phyloP scores from a whole-genome alignment of 306 rosid genomes.

The Trifolium subterraneum region DNA sequence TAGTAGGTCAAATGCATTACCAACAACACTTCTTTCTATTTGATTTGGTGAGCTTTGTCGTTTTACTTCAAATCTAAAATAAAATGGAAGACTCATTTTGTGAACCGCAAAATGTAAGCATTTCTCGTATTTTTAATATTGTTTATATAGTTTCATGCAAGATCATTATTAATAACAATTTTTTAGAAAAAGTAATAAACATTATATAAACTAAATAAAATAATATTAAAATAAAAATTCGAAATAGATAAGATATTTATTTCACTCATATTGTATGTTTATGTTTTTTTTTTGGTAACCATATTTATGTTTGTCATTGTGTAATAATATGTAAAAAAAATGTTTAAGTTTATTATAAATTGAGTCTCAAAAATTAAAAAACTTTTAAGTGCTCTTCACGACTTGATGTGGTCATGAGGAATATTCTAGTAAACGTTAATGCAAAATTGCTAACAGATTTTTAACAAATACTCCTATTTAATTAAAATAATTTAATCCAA shows the following conservation, averaged over 20 bases:
- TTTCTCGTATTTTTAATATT: background rate
- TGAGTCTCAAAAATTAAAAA: background rate
- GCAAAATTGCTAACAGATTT: background rate
- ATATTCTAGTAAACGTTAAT: too few relatives aligned
- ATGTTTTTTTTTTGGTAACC: too few relatives aligned
- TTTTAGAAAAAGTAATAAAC: background rate
- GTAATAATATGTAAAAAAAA: too few relatives aligned
- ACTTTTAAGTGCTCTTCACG: slow-evolving; percentile 53
- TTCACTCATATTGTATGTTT: background rate
- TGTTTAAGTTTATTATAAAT: too few relatives aligned
- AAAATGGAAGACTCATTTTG: slow-evolving; percentile 11
- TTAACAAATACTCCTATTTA: background rate
- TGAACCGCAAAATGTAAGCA: background rate
- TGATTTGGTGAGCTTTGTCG: slow-evolving; percentile 35
- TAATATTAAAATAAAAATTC: background rate
- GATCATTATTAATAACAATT: background rate
- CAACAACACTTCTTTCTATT: slow-evolving; percentile 34
- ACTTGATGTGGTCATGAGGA: background rate
- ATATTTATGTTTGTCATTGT: too few relatives aligned
- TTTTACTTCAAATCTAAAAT: background rate
- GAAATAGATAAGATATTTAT: background rate
- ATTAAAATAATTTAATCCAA: background rate
- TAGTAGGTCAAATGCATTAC: slow-evolving; percentile 55
- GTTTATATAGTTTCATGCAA: background rate
- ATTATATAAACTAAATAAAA: background rate